Conservation (phyloP, 208 protist species). For the Trypanosoma vivax region DNA sequence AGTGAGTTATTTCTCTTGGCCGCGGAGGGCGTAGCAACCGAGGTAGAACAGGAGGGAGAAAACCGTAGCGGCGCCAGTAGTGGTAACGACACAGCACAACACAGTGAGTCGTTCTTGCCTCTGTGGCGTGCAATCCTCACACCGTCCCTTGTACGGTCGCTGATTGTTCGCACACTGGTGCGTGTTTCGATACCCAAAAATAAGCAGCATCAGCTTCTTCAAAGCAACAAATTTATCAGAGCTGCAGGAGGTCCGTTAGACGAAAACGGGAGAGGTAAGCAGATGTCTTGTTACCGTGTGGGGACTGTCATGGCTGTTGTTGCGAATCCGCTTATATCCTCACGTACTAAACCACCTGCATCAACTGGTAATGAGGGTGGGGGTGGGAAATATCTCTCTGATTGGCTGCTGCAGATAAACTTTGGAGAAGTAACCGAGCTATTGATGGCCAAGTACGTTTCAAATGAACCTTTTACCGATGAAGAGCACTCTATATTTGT, state of each 20-base stretch:
- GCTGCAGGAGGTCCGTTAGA: neutral
- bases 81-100: neutral
- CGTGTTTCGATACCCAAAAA: conserved; percentile 47
- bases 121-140: conserved; percentile 31
- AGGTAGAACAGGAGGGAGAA: neutral
- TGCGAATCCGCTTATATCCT: conserved; percentile 22
- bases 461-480: conserved; percentile 41
- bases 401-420: conserved; percentile 61
- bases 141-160: conserved; percentile 29
- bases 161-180: conserved; percentile 44
- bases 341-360: neutral
- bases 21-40: neutral
- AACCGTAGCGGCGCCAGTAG: neutral
- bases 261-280: conserved; percentile 2
- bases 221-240: conserved; percentile 41
- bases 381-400: conserved; percentile 17
- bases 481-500: conserved; percentile 61
- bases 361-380: neutral
- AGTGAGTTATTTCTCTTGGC: conserved; percentile 50
- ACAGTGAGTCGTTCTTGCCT: neutral
- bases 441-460: conserved; percentile 35
- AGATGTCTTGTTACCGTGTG: conserved; percentile 28
- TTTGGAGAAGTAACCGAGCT: conserved; percentile 59
- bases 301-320: conserved; percentile 54
- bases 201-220: conserved; percentile 35